phyloP scores from a whole-genome alignment of 805 yeast species.

The Suhomyces prunicola region DNA sequence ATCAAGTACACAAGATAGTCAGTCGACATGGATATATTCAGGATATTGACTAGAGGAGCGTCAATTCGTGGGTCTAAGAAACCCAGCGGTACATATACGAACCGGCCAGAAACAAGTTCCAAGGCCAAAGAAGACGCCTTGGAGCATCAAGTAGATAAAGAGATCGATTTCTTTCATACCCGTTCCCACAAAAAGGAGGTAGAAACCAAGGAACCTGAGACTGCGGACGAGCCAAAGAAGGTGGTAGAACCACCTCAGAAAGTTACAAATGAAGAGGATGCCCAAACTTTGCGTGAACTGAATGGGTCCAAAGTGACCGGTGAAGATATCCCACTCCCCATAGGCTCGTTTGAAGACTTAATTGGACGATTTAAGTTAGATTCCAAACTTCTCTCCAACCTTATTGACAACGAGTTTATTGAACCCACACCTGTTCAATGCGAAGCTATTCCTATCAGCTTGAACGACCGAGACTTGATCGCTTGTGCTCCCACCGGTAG shows the following conservation, averaged over 20 bases:
- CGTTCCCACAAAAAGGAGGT: slow-evolving; percentile 37
- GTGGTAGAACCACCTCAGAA: slow-evolving; percentile 38
- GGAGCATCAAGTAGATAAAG: slow-evolving; percentile 57
- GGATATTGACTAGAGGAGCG: slow-evolving; percentile 84
- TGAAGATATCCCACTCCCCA: slow-evolving; percentile 83
- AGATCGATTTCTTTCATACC: slow-evolving; percentile 79
- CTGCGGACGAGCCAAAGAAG: slow-evolving; percentile 19
- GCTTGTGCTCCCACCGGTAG: slow-evolving; percentile 99
- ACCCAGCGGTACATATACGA: slow-evolving; percentile 40
- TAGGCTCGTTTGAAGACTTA: slow-evolving; percentile 84
- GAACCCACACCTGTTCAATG: slow-evolving; percentile 93
- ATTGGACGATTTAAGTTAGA: slow-evolving; percentile 65
- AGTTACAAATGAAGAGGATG: slow-evolving; percentile 56
- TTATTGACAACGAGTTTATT: slow-evolving; percentile 66
- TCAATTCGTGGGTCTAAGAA: slow-evolving; percentile 58
- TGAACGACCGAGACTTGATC: slow-evolving; percentile 70
- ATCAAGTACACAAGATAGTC: not conserved
- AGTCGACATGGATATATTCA: slow-evolving; percentile 75
- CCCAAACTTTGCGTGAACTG: slow-evolving; percentile 54
- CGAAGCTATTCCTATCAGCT: slow-evolving; percentile 77
- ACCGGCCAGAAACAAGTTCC: slow-evolving; percentile 24
- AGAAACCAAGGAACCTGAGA: slow-evolving; percentile 13
- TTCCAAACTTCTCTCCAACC: slow-evolving; percentile 54
- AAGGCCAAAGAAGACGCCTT: slow-evolving; percentile 38
- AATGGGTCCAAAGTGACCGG: slow-evolving; percentile 75